These are phyloP conservation scores for Cordyceps tenuipes DNA, from an alignment of 2,329 filamentous ascomycete genomes.

Conservation along the genomic window DNA sequence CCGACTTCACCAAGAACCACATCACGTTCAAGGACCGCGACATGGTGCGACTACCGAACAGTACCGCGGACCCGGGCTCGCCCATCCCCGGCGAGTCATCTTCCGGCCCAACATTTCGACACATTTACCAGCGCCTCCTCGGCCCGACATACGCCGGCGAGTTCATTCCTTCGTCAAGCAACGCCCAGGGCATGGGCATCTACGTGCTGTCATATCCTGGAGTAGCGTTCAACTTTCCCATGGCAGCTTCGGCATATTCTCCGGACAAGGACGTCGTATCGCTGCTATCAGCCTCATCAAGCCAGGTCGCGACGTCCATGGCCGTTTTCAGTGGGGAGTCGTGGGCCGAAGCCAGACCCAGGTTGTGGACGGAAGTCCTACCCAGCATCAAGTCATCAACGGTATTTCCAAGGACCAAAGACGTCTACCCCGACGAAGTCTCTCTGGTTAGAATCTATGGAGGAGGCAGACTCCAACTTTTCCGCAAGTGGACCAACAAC, in stretches of 20 bases:
- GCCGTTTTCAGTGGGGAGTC: slow-evolving; percentile 85
- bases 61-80: slow-evolving; percentile 24
- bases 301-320: slow-evolving; percentile 73
- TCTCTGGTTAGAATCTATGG: slow-evolving; percentile 72
- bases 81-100: slow-evolving; percentile 25
- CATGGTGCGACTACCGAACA: slow-evolving; percentile 56
- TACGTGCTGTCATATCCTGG: slow-evolving; percentile 94
- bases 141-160: slow-evolving; percentile 92
- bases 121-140: slow-evolving; percentile 88
- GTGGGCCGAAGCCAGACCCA: slow-evolving; percentile 74
- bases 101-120: slow-evolving; percentile 67
- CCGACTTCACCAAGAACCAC: slow-evolving; percentile 79
- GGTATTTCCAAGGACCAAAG: slow-evolving; percentile 61
- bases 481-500: slow-evolving; percentile 59
- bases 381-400: slow-evolving; percentile 66
- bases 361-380: slow-evolving; percentile 66
- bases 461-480: slow-evolving; percentile 68
- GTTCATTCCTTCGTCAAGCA: slow-evolving; percentile 59
- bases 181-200: slow-evolving; percentile 52
- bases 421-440: slow-evolving; percentile 80
- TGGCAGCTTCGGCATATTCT: slow-evolving; percentile 67
- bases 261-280: slow-evolving; percentile 74
- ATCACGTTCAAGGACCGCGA: slow-evolving; percentile 76
- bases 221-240: slow-evolving; percentile 83
- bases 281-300: slow-evolving; percentile 69